These are phyloP conservation scores for Coelastrella sp. DNA, from an alignment of 139 green algal genomes.

Conservation along the genomic window DNA sequence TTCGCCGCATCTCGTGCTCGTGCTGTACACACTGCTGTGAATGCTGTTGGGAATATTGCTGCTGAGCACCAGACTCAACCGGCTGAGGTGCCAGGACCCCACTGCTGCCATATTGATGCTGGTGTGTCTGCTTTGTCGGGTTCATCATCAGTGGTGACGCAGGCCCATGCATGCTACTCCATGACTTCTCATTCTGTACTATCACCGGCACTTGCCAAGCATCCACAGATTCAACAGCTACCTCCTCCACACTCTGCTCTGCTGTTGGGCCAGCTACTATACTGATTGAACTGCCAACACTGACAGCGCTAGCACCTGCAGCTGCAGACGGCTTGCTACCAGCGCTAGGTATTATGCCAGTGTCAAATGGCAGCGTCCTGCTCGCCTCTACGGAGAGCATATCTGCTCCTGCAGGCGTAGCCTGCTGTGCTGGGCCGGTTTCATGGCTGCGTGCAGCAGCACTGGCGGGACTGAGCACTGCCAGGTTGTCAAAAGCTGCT, in stretches of 20 bases:
- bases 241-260: conserved; percentile 14
- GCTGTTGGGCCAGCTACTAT: not conserved
- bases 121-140: not conserved
- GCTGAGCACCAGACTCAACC: no score
- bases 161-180: not conserved
- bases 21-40: no score
- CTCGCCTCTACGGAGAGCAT: not conserved
- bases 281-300: not conserved
- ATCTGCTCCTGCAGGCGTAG: not conserved
- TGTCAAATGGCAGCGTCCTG: no score
- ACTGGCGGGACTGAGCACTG: not conserved
- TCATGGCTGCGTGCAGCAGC: not conserved
- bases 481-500: conserved; percentile 14
- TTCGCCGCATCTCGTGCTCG: no score
- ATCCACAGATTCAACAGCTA: conserved; percentile 24
- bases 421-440: not conserved
- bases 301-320: not conserved
- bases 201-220: not conserved
- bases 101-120: not conserved
- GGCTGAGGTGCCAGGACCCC: no score
- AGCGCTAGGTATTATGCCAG: no score
- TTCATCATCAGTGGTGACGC: not conserved
- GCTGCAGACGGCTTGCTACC: not conserved
- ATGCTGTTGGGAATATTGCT: no score
- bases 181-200: conserved; percentile 32